Base-by-base conservation (phyloP, 2,329 filamentous ascomycete genomes). In the Pseudogymnoascus sp. region DNA sequence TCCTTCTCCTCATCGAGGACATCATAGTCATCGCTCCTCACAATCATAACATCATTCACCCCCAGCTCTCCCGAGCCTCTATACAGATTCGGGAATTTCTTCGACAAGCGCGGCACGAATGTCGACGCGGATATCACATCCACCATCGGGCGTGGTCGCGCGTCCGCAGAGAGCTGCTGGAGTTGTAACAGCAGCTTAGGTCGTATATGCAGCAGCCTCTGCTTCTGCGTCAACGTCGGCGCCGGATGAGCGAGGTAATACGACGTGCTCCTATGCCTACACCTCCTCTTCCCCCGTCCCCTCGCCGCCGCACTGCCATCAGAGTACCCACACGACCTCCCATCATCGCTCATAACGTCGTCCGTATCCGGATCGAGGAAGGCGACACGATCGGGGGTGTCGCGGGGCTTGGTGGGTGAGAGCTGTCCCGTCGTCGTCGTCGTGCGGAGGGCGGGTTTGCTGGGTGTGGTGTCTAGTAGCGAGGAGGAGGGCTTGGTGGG, bases 61-160 rank as follows among this genome's bases (percentile, higher is more conserved):
- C 87, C 84, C 3, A 93, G 77, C 63, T 85, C 81, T 54, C 85
- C 83, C 69, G 85, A 86, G 21, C 82, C 81, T 62, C 82, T 80
- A 69, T 90, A 87, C 60, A 90, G 80, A 6, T 83, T 81, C 0
- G 87, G 85, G 67, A 87, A 87, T 6, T 81, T 81, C 70, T 85
- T 83, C 2, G 82, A 79, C 23, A 90, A 75, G 16, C 81, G 80
- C 5, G 86, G 82, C 21, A 86, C 80, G 64, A 85, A 81, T 43
- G 88, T 78, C n/a, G 83, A 84, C 1, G 87, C 85, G 0, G 89
- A 88, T 45, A 92, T 82, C n/a, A 91, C 84, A 69, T 93, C 90
- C 67, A 90, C 85, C 3, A 85, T 83, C 0, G 90, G 90, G 62
- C 81, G 80, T 0, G 88, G 87, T 23, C 89, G 83, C 14, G 79